Conservation (phyloP, 352 stramenopile genomes). For the Globisporangium radiosum region DNA sequence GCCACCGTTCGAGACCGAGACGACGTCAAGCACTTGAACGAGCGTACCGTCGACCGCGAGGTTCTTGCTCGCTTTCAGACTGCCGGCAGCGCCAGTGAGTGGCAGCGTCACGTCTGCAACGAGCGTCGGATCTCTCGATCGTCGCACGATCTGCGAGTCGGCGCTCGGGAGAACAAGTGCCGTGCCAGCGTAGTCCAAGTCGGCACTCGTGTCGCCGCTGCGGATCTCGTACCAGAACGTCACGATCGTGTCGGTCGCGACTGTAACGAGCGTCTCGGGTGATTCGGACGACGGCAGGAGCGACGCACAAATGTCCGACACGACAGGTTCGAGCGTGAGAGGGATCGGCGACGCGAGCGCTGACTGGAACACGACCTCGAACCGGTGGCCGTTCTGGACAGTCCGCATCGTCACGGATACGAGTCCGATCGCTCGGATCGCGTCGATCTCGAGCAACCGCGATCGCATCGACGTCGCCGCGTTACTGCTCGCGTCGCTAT, state of each 20-base stretch:
- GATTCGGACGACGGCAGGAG: conserved; percentile 31
- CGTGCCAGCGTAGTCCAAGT: conserved; percentile 23
- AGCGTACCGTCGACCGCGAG: conserved; percentile 42
- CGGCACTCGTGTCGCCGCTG: conserved; percentile 18
- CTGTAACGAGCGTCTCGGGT: conserved; percentile 28
- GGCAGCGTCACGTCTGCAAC: conserved; percentile 29
- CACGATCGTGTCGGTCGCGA: conserved; percentile 30
- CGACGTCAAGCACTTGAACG: conserved; percentile 36
- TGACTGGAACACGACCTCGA: conserved; percentile 50
- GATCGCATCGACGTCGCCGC: conserved; percentile 36
- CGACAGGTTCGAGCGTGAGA: conserved; percentile 21
- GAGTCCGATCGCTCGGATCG: conserved; percentile 41
- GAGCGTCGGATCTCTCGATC: conserved; percentile 24
- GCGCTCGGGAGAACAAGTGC: conserved; percentile 21
- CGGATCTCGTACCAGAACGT: conserved; percentile 58
- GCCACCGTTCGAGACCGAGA: conserved; percentile 32
- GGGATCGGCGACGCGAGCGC: conserved; percentile 38
- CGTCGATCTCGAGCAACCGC: conserved; percentile 32
- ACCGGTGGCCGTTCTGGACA: conserved; percentile 55
- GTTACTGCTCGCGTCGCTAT: conserved; percentile 33
- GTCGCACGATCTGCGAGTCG: conserved; percentile 22
- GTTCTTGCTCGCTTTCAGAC: conserved; percentile 21
- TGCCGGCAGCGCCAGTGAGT: conserved; percentile 13
- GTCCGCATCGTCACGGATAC: conserved; percentile 29
- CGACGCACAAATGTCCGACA: conserved; percentile 52